A percentile compares a stretch with the other conserved stretches of the same genome.
These are phyloP conservation scores for Volvox africanus DNA, from an alignment of 139 green algal species.

Conservation along the genomic window DNA sequence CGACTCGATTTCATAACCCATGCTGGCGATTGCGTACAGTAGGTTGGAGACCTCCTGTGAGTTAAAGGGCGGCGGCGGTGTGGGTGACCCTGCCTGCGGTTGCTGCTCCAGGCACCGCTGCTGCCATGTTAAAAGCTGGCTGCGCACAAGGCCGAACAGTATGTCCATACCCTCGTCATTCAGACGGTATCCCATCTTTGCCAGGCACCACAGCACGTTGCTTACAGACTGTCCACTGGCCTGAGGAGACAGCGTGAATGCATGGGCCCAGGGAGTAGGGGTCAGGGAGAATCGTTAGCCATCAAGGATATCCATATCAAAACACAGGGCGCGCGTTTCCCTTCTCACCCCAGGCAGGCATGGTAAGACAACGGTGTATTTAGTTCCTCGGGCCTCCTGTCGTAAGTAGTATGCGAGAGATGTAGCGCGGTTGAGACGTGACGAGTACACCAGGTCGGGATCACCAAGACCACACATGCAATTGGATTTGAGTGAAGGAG, in stretches of 20 bases:
- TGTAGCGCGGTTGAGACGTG: too few species aligned
- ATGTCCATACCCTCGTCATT: conserved; percentile 37
- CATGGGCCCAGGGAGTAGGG: too few species aligned
- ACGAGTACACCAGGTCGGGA: too few species aligned
- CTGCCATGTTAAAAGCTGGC: not conserved
- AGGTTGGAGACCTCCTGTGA: conserved; percentile 31
- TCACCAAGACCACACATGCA: too few species aligned
- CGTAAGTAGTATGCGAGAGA: too few species aligned
- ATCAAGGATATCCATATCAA: too few species aligned
- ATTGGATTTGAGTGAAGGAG: too few species aligned
- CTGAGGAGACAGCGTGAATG: not conserved
- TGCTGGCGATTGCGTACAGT: conserved; percentile 21
- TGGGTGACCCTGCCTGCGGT: not conserved
- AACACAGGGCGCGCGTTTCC: too few species aligned
- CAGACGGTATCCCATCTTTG: conserved; percentile 44
- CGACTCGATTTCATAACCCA: not conserved
- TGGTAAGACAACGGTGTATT: too few species aligned
- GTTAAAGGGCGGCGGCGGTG: conserved; percentile 27
- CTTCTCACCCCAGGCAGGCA: too few species aligned
- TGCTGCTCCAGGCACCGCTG: not conserved
- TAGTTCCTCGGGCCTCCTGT: too few species aligned
- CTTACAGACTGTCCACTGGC: conserved; percentile 29
- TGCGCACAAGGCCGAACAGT: conserved; percentile 10
- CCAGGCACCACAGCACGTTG: conserved; percentile 50
- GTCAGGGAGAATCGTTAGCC: too few species aligned